Evolutionary conservation across 169 alveolate species (phyloP).

Genomic region (Cyclospora cayetanensis): DNA sequence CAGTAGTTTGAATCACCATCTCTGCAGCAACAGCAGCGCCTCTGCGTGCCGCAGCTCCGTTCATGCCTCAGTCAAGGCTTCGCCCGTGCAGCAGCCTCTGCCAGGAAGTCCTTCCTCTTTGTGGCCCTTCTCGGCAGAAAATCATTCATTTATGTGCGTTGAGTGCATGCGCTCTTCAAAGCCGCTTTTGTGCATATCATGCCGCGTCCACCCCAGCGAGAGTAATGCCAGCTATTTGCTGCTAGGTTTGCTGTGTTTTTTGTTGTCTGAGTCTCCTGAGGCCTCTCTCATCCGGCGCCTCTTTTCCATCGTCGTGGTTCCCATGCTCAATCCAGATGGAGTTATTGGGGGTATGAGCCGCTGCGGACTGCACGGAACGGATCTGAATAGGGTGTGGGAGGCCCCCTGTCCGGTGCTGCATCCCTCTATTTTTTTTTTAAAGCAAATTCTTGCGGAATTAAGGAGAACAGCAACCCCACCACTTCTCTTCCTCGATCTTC

Average conservation of each 20-base stretch:
- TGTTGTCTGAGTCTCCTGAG: not conserved
- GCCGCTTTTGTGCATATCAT: not conserved
- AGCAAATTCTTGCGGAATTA: not conserved
- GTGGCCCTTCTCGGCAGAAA: too few species aligned
- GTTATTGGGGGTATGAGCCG: conserved; percentile 24
- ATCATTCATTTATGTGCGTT: too few species aligned
- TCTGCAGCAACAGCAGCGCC: too few species aligned
- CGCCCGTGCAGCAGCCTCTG: too few species aligned
- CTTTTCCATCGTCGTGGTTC: not conserved
- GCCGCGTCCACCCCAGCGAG: conserved; percentile 45
- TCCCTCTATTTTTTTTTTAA: conserved; percentile 1
- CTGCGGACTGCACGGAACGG: conserved; percentile 17
- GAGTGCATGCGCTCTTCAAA: too few species aligned
- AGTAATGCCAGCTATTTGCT: conserved; percentile 24
- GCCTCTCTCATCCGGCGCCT: not conserved
- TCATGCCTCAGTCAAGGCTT: too few species aligned
- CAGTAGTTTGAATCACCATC: too few species aligned
- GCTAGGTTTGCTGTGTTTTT: conserved; percentile 24
- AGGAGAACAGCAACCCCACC: not conserved
- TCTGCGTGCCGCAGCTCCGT: too few species aligned
- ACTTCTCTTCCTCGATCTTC: conserved; percentile 43
- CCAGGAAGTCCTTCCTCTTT: too few species aligned
- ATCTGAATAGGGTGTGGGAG: conserved; percentile 42
- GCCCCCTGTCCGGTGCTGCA: not conserved
- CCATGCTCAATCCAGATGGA: conserved; percentile 39